Evolutionary conservation across 139 green algal genomes (phyloP), one percentile per base, ranked within the genome.

Genomic region (Haematococcus lacustris): DNA sequence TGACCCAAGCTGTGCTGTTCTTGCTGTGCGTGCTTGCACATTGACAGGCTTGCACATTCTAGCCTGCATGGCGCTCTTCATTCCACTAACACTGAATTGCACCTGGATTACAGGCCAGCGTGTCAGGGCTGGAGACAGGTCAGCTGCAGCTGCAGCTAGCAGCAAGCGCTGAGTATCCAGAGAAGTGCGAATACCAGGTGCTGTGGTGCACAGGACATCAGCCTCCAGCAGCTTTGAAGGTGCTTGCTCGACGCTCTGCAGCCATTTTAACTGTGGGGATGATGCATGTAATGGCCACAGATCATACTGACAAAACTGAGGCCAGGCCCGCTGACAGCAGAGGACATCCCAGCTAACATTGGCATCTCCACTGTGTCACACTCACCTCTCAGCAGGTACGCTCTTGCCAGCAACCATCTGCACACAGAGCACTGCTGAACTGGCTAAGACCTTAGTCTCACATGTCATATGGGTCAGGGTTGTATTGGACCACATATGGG

Each of bases 141-240:
- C 74, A 84, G 66, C 69, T 85, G 62, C 79, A 87, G 53, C 59
- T 89, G 38, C 71, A 82, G 65, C 63, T 89, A 3, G 73, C 84
- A 25, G 85, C 83, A 47, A 50, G 38, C 9, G 65, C 81, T 2
- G 71, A 73, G 30, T 89, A 80, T 13, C 81, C 84, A 0, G 67
- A 74, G 34, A 74, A 62, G 9, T 89, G 84, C 63, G 76, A 85
- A 33, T 87, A 83, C 62, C 82, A 86, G 81, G 84, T 89, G 60
- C 35, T n/a, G n/a, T n/a, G n/a, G n/a, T n/a, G n/a, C n/a, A n/a
- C n/a, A n/a, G n/a, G n/a, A n/a, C n/a, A n/a, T n/a, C n/a, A n/a
- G n/a, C n/a, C n/a, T n/a, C n/a, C n/a, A n/a, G n/a, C n/a, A n/a
- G n/a, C n/a, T n/a, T n/a, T n/a, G n/a, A n/a, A n/a, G n/a, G n/a